These are phyloP conservation scores for Harrya chromipes DNA, from an alignment of 768 basidiomycete genomes.

Conservation along the genomic window DNA sequence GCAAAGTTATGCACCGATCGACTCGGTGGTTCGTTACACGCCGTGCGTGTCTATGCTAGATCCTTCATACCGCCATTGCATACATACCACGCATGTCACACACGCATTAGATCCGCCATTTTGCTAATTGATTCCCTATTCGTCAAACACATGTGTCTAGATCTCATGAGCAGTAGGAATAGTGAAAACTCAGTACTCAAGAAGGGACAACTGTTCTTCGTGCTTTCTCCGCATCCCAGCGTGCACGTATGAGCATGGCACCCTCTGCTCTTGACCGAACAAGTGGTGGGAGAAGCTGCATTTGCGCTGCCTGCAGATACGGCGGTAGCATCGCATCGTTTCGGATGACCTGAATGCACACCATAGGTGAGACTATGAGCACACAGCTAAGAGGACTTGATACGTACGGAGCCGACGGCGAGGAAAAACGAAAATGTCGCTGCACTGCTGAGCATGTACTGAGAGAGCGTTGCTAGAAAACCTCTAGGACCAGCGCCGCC, in stretches of 20 bases:
- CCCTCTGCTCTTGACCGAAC: slow-evolving; percentile 68
- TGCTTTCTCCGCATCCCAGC: slow-evolving; percentile 67
- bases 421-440: slow-evolving; percentile 98
- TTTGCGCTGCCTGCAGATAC: slow-evolving; percentile 60
- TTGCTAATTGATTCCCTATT: slow-evolving; percentile 9
- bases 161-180: slow-evolving; percentile 8
- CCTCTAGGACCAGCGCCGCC: slow-evolving; percentile 91
- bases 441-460: slow-evolving; percentile 98
- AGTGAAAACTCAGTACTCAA: slow-evolving; percentile 17
- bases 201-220: slow-evolving; percentile 17
- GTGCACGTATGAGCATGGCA: slow-evolving; percentile 62
- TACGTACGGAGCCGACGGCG: slow-evolving; percentile 81
- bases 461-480: slow-evolving; percentile 84
- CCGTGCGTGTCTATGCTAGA: slow-evolving; percentile 22
- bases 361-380: slow-evolving; percentile 1
- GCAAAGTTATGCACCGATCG: slow-evolving; percentile 16
- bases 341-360: slow-evolving; percentile 71
- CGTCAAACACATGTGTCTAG: slow-evolving; percentile 13
- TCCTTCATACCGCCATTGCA: slow-evolving; percentile 6
- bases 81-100: slow-evolving; percentile 16
- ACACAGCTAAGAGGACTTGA: background rate
- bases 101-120: slow-evolving; percentile 7
- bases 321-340: slow-evolving; percentile 64
- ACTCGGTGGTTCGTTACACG: slow-evolving; percentile 21
- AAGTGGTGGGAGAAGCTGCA: slow-evolving; percentile 54